phyloP scores from a whole-genome alignment of 306 rosid genomes.

The Glycine tomentella region DNA sequence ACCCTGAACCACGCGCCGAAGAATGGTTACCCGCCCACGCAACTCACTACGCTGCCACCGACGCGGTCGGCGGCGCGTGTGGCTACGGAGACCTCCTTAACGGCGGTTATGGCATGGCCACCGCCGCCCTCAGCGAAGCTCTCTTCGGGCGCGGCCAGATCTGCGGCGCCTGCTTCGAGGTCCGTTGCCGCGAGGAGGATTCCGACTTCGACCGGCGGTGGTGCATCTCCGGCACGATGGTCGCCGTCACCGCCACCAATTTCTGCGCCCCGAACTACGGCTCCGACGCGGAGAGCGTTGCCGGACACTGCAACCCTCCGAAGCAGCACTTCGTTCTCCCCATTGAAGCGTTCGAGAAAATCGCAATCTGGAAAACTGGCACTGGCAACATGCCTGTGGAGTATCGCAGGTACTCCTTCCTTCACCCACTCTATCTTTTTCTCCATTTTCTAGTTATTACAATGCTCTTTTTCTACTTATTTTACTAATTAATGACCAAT shows the following conservation, averaged over 20 bases:
- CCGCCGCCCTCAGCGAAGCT: slow-evolving; percentile 75
- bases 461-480: not conserved
- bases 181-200: slow-evolving; percentile 67
- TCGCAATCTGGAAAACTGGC: slow-evolving; percentile 89
- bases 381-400: slow-evolving; percentile 84
- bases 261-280: slow-evolving; percentile 95
- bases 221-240: slow-evolving; percentile 77
- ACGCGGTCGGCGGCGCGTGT: slow-evolving; percentile 80
- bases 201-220: slow-evolving; percentile 68
- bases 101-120: slow-evolving; percentile 52
- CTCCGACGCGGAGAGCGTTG: slow-evolving; percentile 70
- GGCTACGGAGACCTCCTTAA: slow-evolving; percentile 70
- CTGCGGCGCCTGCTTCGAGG: slow-evolving; percentile 95
- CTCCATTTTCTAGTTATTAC: not conserved
- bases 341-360: slow-evolving; percentile 88
- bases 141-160: slow-evolving; percentile 86
- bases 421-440: too few species aligned
- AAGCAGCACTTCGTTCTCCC: slow-evolving; percentile 88
- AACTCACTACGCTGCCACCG: slow-evolving; percentile 73
- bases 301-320: slow-evolving; percentile 78
- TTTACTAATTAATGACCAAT: not conserved
- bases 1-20: slow-evolving; percentile 48
- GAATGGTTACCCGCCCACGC: slow-evolving; percentile 87
- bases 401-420: slow-evolving; percentile 68
- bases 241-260: slow-evolving; percentile 73